Evolutionary conservation across 495 filamentous ascomycete genomes (phyloP).

Genomic region (Margaritispora aquatica): DNA sequence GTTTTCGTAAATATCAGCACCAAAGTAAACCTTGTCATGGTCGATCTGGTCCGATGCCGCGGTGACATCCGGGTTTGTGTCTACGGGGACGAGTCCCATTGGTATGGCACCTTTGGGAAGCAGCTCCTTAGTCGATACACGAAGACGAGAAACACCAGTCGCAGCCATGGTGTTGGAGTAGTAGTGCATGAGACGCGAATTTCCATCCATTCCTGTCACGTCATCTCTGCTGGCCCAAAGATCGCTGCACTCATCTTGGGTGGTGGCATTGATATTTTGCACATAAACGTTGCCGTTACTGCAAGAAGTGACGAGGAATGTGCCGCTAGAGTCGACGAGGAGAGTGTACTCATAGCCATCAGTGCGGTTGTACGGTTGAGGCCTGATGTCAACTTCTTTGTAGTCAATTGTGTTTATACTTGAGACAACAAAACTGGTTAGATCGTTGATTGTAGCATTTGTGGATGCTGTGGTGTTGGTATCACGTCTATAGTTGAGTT

Average conservation of each 20-base stretch:
- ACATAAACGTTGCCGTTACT: slow-evolving; percentile 21
- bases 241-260: slow-evolving; percentile 11
- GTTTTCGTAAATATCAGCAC: neutral
- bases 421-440: neutral
- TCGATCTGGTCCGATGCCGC: neutral
- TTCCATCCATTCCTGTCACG: slow-evolving; percentile 3
- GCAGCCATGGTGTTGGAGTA: slow-evolving; percentile 23
- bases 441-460: neutral
- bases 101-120: neutral
- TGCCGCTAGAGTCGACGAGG: slow-evolving; percentile 1
- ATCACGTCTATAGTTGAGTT: neutral
- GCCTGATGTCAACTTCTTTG: neutral
- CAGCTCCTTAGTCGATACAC: neutral
- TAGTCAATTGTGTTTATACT: neutral
- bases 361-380: slow-evolving; percentile 10
- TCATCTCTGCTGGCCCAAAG: slow-evolving; percentile 18
- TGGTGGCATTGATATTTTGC: slow-evolving; percentile 10
- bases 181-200: slow-evolving; percentile 14
- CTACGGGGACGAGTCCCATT: neutral
- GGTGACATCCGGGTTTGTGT: neutral
- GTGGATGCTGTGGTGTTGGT: neutral
- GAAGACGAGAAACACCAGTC: slow-evolving; percentile 17
- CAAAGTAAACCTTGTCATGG: neutral
- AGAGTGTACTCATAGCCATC: slow-evolving; percentile 8
- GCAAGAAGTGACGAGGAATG: slow-evolving; percentile 15